Base-by-base conservation (phyloP, 225 moss, liverwort and hornwort genomes). In the Pseudoscleropodium purum region DNA sequence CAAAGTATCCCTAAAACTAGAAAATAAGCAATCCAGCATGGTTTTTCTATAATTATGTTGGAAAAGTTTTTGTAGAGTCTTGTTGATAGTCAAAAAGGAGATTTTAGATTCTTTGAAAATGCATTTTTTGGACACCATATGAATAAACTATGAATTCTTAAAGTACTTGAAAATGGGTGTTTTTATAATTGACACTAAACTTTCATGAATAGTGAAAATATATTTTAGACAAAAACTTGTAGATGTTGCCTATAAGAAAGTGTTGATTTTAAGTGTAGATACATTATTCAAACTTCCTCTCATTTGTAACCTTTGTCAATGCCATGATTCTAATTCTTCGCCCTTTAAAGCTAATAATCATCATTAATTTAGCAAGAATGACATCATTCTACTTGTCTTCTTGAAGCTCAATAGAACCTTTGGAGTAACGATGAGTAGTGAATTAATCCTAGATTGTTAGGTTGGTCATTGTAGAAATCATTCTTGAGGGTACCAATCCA, bases 111-210 rank as follows among this genome's bases (percentile, higher is more conserved):
- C 1, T 18, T 0, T 30, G 6, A 29, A 4, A 74, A 45, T 3
- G 0, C 11, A 30, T 10, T 18, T 74, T 45, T 30, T 15, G 2
- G 10, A 73, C 9, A 43, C 39, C 39, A 39, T 24, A 25, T 72
- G 41, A 72, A 41, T 45, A 45, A 9, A 30, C 1, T 30, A 74
- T 29, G 4, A 47, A 45, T 74, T 18, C n/a, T 74, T 1, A 74
- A 74, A 74, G 13, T 74, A 9, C n/a, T 2, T 45, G 4, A 30
- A 45, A 18, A 74, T 18, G 18, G 30, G 0, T 30, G 2, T 45
- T 45, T 47, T 1, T 45, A 30, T 29, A 74, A 15, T 0, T 0
- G 0, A 15, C 15, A 15, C 5, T 26, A 41, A 1, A 72, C 15
- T 41, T 4, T 70, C 7, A 39, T 5, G 3, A 26, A 72, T 72